Conservation (phyloP, 2,329 filamentous ascomycete species). For the Colletotrichum incanum region DNA sequence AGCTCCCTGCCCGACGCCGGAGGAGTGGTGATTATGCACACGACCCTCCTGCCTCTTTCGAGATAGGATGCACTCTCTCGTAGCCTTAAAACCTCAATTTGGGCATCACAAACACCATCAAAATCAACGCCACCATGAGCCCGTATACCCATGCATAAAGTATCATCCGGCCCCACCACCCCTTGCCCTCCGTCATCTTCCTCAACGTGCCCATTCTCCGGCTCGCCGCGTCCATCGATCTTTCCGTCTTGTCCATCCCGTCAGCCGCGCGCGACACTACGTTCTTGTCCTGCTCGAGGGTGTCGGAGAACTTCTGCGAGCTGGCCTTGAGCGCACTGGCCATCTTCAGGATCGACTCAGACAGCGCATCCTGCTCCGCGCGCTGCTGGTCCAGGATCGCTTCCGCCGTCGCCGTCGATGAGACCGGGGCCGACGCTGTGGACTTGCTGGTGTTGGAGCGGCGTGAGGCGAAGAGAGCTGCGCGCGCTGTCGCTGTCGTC, state of each 20-base stretch:
- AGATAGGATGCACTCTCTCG: not conserved
- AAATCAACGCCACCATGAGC: conserved; percentile 82
- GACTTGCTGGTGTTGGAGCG: conserved; percentile 45
- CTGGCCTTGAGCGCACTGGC: conserved; percentile 84
- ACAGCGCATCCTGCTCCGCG: conserved; percentile 86
- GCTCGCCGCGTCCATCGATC: conserved; percentile 82
- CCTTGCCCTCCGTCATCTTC: conserved; percentile 88
- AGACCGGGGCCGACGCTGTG: conserved; percentile 51
- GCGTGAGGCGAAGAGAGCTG: conserved; percentile 61
- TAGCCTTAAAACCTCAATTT: conserved; percentile 83
- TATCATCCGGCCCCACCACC: conserved; percentile 88
- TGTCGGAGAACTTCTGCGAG: conserved; percentile 79
- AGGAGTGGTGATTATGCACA: not conserved
- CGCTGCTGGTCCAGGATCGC: conserved; percentile 83
- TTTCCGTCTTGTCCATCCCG: conserved; percentile 83
- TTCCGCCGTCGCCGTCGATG: conserved; percentile 73
- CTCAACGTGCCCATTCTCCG: conserved; percentile 83
- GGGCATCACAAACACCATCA: conserved; percentile 88
- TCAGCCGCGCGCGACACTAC: conserved; percentile 79
- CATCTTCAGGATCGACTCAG: conserved; percentile 85
- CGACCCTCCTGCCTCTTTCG: too few species aligned
- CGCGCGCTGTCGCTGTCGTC: conserved; percentile 57
- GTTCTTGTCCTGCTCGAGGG: conserved; percentile 81
- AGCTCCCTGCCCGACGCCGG: not conserved
- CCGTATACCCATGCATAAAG: conserved; percentile 89